Conservation (phyloP, 2,329 filamentous ascomycete species). For the Fusarium siculi region DNA sequence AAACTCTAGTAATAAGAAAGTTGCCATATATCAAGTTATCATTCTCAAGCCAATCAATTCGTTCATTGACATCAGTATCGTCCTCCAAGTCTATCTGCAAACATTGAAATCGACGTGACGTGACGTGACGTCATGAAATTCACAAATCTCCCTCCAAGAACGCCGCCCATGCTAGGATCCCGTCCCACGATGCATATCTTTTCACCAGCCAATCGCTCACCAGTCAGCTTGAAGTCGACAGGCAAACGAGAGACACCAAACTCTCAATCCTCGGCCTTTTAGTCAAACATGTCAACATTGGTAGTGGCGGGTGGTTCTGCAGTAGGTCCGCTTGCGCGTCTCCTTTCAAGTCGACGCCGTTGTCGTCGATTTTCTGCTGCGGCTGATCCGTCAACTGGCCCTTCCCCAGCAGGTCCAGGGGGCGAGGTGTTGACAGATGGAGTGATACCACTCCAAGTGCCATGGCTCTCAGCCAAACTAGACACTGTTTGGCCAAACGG, state of each 20-base stretch:
- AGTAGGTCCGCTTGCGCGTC: constrained; percentile 54
- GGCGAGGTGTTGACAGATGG: constrained; percentile 55
- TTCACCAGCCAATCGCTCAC: neutral
- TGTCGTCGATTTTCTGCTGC: constrained; percentile 64
- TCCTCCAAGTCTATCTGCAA: constrained; percentile 42
- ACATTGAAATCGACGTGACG: constrained; percentile 38
- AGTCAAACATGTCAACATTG: constrained; percentile 37
- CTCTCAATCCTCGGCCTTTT: neutral
- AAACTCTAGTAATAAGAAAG: constrained; percentile 25
- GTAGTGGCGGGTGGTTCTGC: constrained; percentile 23
- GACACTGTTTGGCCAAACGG: constrained; percentile 57
- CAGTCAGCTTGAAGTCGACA: neutral
- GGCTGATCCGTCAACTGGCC: constrained; percentile 50
- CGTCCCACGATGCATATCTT: constrained; percentile 14
- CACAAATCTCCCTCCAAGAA: constrained; percentile 37
- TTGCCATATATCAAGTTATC: constrained; percentile 19
- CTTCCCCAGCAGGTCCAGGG: constrained; percentile 46
- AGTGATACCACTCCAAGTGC: constrained; percentile 61
- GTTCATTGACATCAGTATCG: constrained; percentile 40
- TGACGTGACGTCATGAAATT: constrained; percentile 29
- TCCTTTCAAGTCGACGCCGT: constrained; percentile 65
- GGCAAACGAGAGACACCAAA: neutral
- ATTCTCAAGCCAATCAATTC: constrained; percentile 37
- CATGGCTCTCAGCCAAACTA: constrained; percentile 61
- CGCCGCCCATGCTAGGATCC: constrained; percentile 32